A percentile compares a stretch with the other conserved stretches of the same genome.
These are phyloP conservation scores for Echinochloa phyllopogon DNA, from an alignment of 176 grass and related monocot genomes.

Conservation along the genomic window DNA sequence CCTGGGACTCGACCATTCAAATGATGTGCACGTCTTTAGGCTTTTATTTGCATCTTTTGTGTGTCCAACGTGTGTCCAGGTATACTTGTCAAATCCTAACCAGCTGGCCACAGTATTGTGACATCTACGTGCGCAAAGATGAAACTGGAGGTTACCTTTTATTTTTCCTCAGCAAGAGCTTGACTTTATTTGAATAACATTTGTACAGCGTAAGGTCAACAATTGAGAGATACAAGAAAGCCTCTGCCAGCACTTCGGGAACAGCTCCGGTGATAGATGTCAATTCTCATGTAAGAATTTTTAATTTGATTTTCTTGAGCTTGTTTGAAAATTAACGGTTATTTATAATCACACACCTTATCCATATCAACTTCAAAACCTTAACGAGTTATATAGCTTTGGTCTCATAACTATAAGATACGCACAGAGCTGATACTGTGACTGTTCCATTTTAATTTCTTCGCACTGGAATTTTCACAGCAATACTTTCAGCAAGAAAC, in stretches of 20 bases:
- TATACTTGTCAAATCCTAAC: not conserved
- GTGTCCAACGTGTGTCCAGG: conserved; percentile 24
- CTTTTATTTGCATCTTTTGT: conserved; percentile 36
- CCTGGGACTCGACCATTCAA: conserved; percentile 5
- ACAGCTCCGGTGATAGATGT: conserved; percentile 70
- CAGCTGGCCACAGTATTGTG: not conserved
- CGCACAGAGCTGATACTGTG: not conserved
- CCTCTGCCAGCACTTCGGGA: conserved; percentile 63
- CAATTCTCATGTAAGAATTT: conserved; percentile 64
- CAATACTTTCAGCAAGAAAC: conserved; percentile 83
- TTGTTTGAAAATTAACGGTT: not conserved
- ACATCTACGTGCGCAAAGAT: not conserved
- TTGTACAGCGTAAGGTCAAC: conserved; percentile 66
- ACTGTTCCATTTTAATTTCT: not conserved
- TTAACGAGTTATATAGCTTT: not conserved
- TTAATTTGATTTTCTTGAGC: not conserved
- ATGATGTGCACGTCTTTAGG: not conserved
- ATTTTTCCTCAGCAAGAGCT: not conserved
- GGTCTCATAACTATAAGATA: not conserved
- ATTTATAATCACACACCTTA: not conserved
- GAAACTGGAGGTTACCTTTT: not conserved
- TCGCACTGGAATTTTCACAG: conserved; percentile 42
- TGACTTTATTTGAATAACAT: not conserved
- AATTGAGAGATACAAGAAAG: conserved; percentile 93
- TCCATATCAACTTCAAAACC: not conserved